A percentile compares a stretch with the other conserved stretches of the same genome.
These are phyloP conservation scores for Ordospora pajunii DNA, from an alignment of 371 early-diverging fungal species.

Conservation along the genomic window DNA sequence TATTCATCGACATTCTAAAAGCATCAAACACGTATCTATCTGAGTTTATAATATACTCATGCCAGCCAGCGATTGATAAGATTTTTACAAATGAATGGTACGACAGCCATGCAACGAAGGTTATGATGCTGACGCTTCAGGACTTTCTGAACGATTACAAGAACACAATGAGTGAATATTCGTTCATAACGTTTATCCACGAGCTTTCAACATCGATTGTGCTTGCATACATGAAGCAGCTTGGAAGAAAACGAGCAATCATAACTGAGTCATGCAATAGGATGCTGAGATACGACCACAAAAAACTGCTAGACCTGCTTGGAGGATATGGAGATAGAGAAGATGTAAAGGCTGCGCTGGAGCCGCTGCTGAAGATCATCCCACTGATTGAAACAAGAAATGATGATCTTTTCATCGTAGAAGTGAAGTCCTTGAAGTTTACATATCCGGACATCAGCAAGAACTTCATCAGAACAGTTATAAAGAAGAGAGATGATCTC, in stretches of 20 bases:
- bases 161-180: slow-evolving; percentile 57
- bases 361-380: slow-evolving; percentile 37
- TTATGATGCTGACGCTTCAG: slow-evolving; percentile 53
- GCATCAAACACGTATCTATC: slow-evolving; percentile 45
- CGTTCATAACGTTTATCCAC: slow-evolving; percentile 54
- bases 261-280: slow-evolving; percentile 25
- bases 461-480: slow-evolving; percentile 38
- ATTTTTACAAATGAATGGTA: slow-evolving; percentile 58
- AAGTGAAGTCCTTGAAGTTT: slow-evolving; percentile 44
- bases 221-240: slow-evolving; percentile 49
- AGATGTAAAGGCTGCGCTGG: slow-evolving; percentile 30
- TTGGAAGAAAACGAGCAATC: slow-evolving; percentile 40
- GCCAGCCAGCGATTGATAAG: slow-evolving; percentile 46
- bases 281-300: slow-evolving; percentile 42
- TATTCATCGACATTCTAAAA: slow-evolving; percentile 56
- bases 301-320: slow-evolving; percentile 38
- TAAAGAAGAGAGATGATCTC: slow-evolving; percentile 39
- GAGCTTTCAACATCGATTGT: slow-evolving; percentile 31
- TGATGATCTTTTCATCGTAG: slow-evolving; percentile 47
- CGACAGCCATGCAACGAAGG: slow-evolving; percentile 30
- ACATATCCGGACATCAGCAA: slow-evolving; percentile 33
- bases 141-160: slow-evolving; percentile 61
- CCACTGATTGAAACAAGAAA: slow-evolving; percentile 49
- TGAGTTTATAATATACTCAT: slow-evolving; percentile 52
- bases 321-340: slow-evolving; percentile 42